Base-by-base conservation (phyloP, 2,329 filamentous ascomycete genomes). In the Fusarium incarnatum region DNA sequence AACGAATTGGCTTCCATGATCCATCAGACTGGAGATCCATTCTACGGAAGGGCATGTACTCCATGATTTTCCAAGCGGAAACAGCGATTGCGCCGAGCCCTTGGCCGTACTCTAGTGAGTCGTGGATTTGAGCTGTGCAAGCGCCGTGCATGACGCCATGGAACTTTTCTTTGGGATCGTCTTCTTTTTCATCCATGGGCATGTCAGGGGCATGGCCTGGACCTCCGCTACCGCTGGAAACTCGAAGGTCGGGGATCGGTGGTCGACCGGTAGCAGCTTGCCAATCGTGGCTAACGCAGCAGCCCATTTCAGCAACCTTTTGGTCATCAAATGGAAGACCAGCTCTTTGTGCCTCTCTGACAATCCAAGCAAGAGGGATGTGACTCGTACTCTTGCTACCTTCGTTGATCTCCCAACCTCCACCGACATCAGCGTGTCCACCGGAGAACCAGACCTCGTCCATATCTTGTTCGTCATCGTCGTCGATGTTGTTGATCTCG, bases 371-470 rank as follows among this genome's bases (percentile, higher is more conserved):
- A 3, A 93, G 82, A 0, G 91, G 89, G 3, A 90, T 85, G 71
- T 93, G 90, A 68, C 89, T 92, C 25, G 92, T 83, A 10, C 89
- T 85, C 75, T 92, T 91, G 25, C 83, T 84, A 2, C 83, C 82
- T 0, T 82, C 78, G 0, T 87, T 80, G 6, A 86, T 81, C 52
- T 87, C 86, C 92, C 92, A 94, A 0, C 92, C 92, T 12, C 92
- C 92, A 2, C 92, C 92, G 30, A 94, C 89, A 67, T 95, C 92
- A 3, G 88, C 92, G 68, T 97, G 93, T 13, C 90, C 89, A 11
- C 93, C 93, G 0, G 92, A 85, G 73, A 96, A 96, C 91, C 91
- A 93, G 1, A 95, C 87, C 74, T 96, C 93, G 63, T 92, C 87
- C 49, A 95, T 91, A 70, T 95, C 91, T 74, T 94, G 92, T 2